phyloP scores from a whole-genome alignment of 305 asterid genomes.

The Fraxinus xanthoxyloides region DNA sequence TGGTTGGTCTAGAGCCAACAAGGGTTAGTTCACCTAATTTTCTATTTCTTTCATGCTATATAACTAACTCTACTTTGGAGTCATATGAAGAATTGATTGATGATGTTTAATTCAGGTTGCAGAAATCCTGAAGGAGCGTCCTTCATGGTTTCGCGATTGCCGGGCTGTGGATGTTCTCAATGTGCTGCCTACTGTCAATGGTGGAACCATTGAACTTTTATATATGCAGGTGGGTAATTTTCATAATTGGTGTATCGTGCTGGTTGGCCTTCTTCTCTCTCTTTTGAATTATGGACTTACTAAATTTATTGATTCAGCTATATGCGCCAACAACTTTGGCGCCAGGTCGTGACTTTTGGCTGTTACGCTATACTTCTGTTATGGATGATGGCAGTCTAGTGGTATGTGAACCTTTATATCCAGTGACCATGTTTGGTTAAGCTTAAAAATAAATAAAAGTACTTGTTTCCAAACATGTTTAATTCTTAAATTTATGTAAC shows the following conservation, averaged over 20 bases:
- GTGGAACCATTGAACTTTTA: conserved; percentile 92
- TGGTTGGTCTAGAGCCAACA: conserved; percentile 95
- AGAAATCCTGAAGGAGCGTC: conserved; percentile 66
- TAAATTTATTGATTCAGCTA: conserved; percentile 33
- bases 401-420: conserved; percentile 37
- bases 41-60: neutral
- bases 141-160: neutral
- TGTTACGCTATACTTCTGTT: conserved; percentile 73
- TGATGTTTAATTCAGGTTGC: conserved; percentile 57
- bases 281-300: neutral
- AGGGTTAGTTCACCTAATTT: conserved; percentile 50
- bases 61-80: neutral
- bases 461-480: neutral
- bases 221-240: conserved; percentile 74
- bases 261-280: neutral
- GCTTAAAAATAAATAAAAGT: neutral
- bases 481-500: neutral
- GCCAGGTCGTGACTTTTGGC: conserved; percentile 93
- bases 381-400: conserved; percentile 93
- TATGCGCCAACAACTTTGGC: conserved; percentile 96
- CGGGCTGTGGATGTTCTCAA: conserved; percentile 68
- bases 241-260: neutral
- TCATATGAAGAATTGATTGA: neutral
- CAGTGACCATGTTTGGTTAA: neutral
- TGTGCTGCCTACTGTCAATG: conserved; percentile 90